Evolutionary conservation across 495 filamentous ascomycete genomes (phyloP), one percentile per base, ranked within the genome.

Genomic region (Talaromyces ruber): DNA sequence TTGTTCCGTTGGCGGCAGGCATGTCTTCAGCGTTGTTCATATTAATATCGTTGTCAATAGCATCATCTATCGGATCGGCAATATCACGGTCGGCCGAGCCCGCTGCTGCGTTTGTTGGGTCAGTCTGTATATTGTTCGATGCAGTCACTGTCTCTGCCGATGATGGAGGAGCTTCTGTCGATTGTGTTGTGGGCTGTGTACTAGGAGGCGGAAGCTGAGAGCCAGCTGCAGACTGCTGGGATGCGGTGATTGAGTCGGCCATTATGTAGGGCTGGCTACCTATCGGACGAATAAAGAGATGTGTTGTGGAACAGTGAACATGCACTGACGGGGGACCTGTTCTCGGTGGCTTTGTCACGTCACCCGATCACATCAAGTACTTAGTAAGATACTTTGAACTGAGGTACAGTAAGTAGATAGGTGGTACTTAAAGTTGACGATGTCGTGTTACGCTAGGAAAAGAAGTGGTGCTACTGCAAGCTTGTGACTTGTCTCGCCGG

Each of bases 1-100:
- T 52, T 37, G 32, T 70, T 52, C 45, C 64, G 66, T n/a, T 63
- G 51, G 39, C 22, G 8, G 57, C 28, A 57, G 26, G 11, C 54
- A 57, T 57, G 28, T 57, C 54, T 30, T 34, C 54, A 22, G 54
- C 21, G 28, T 30, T 57, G 54, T 34, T 57, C 54, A 57, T 57
- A 34, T 57, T 22, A 34, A 57, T 57, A 16, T 57, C 54, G 18
- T 57, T 34, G 29, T 57, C 54, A 14, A 57, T 34, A 25, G 26
- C n/a, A 21, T 57, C 28, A 14, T 57, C 54, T 25, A 57, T 30
- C 18, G 54, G 51, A n/a, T 54, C 29, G 28, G 11, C 50, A 47
- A 47, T 21, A n/a, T 47, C 43, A 47, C 43, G 43, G 43, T 47
- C 18, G 43, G n/a, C 43, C 43, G 43, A 18, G 54, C 22, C 50